Conservation (phyloP, 805 yeast species). For the Cyberlindnera subsufficiens region DNA sequence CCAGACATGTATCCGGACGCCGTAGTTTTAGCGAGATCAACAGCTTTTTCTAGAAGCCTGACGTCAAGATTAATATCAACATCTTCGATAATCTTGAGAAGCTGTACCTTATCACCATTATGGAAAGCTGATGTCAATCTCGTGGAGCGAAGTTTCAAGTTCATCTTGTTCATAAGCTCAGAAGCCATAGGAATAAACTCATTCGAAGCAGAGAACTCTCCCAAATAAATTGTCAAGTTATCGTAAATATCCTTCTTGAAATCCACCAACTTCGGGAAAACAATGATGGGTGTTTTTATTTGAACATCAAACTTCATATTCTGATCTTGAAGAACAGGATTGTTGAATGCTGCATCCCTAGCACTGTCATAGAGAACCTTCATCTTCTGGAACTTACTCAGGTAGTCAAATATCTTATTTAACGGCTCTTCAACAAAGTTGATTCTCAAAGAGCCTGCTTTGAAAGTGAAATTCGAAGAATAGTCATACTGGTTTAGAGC, state of each 20-base stretch:
- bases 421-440: constrained; percentile 81
- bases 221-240: constrained; percentile 64
- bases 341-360: constrained; percentile 80
- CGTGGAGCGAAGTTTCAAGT: constrained; percentile 68
- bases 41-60: constrained; percentile 42
- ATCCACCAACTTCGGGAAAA: constrained; percentile 60
- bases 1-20: constrained; percentile 58
- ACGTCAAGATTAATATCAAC: constrained; percentile 58
- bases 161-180: constrained; percentile 45
- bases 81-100: constrained; percentile 57
- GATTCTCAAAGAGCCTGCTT: constrained; percentile 69
- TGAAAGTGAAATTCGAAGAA: constrained; percentile 52
- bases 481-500: constrained; percentile 40
- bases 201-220: constrained; percentile 74
- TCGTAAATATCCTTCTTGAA: constrained; percentile 43
- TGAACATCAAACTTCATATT: constrained; percentile 65
- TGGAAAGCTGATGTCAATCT: constrained; percentile 58
- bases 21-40: constrained; percentile 39
- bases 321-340: constrained; percentile 58
- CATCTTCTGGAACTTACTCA: constrained; percentile 76
- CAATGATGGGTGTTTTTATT: constrained; percentile 76
- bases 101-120: constrained; percentile 32
- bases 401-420: constrained; percentile 55
- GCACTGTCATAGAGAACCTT: constrained; percentile 86
- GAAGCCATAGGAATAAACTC: constrained; percentile 34